Base-by-base conservation (phyloP, 148 eudicot genomes). In the Cornus controversa region DNA sequence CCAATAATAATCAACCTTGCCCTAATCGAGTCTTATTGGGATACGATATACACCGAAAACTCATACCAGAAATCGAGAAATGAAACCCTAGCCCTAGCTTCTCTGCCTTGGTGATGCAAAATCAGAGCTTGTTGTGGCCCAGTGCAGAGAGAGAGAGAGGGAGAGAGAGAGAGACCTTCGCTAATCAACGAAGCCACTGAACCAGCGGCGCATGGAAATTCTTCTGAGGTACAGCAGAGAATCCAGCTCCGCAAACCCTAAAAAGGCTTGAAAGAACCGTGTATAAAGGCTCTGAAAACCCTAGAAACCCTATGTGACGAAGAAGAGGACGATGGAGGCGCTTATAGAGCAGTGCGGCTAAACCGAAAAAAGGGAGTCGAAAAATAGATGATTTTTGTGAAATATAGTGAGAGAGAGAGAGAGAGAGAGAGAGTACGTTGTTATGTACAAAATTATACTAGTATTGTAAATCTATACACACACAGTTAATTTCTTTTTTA, bases 161-260 rank as follows among this genome's bases (percentile, higher is more conserved):
- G 36, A 40, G 76, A 3, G 2, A 65, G 70, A 64, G 69, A 26
- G 16, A 74, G 24, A 37, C 31, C 50, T 26, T 26, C 10, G 18
- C 82, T 73, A 89, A 87, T 87, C 90, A 62, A 82, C 90, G 78
- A 87, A 89, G 63, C 86, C 89, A 67, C 80, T 84, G 73, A 84
- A 87, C 81, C 78, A 82, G 71, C 89, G 82, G 79, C 83, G 84
- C 85, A 84, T 84, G 42, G 84, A 77, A 74, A 87, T 75, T 67
- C 24, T 11, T 29, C 69, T 73, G 75, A 74, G 68, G 18, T 75
- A 78, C 24, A 80, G 75, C 18, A 76, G 83, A 15, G 66, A 82
- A 85, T 85, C 90, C 90, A 87, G 89, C 80, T 85, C 83, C 76
- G 64, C 37, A 70, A 74, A 75, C 70, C 80, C 78, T 76, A 75